Evolutionary conservation across 345 rosid genomes (phyloP), one percentile per base, ranked within the genome.

Genomic region (Hypericum perforatum): DNA sequence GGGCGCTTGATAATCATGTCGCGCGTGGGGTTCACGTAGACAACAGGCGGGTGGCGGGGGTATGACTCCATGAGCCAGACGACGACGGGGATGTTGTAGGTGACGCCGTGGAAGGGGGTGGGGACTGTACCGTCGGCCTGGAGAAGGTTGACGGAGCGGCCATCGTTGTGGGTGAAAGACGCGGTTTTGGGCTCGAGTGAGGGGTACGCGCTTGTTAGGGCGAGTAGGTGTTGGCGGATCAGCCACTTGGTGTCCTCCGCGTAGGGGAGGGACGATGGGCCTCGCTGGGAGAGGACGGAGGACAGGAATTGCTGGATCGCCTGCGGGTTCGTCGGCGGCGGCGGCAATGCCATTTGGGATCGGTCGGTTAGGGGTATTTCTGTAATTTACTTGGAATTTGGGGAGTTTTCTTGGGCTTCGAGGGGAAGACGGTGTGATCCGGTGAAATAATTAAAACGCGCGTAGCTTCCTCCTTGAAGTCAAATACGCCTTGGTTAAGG

Each of bases 1-100:
- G 88, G 86, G 7, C 95, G 80, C 49, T 85, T 85, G 82, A 92
- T 92, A 68, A 88, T 64, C 98, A 92, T 92, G 52, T 88, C 96
- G 49, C 86, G 88, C n/a, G 95, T 81, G 41, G 98, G 96, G 43
- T 88, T 92, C 6, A 92, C 86, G 73, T 81, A 92, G 40, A 88
- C 98, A 60, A 72, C 63, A 16, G 98, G 96, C 0, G 96, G 79
- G 57, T 83, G 69, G 29, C 71, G 79, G 16, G 95, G 98, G 69
- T 92, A 92, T 3, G 95, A 76, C 43, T 92, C 98, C 55, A 78
- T 71, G 43, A 92, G 94, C 98, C 98, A 92, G 72, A 88, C 52
- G 49, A 88, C 61, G 74, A 92, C 60, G 6, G 98, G 98, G 67
- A 92, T 85, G 72, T 88, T 92, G 78, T 92, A 92, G 58, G 78